These are phyloP conservation scores for Russula emetica DNA, from an alignment of 768 basidiomycete genomes.

Conservation along the genomic window DNA sequence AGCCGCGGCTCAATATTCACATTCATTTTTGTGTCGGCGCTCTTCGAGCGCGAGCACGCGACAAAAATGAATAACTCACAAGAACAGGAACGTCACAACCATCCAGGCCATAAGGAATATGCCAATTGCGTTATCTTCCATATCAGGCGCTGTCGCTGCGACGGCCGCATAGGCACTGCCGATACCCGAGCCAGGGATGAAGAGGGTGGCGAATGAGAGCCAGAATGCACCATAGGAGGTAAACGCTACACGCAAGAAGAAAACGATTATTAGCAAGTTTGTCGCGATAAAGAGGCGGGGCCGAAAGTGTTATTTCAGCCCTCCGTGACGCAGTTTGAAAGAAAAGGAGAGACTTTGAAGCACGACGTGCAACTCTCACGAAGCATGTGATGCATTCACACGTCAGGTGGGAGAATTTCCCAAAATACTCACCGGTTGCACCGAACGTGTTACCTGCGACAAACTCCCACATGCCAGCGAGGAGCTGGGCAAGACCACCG, in stretches of 20 bases:
- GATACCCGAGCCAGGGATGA: constrained; percentile 68
- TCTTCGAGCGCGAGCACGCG: not conserved
- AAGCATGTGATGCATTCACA: no score
- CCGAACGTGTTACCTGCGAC: constrained; percentile 61
- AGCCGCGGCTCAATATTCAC: not conserved
- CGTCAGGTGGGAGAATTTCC: not conserved
- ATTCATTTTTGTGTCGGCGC: no score
- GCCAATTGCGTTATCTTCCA: constrained; percentile 58
- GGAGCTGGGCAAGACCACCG: constrained; percentile 79
- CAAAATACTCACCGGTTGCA: constrained; percentile 57
- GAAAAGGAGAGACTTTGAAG: no score
- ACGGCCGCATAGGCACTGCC: constrained; percentile 43
- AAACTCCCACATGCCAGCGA: constrained; percentile 82
- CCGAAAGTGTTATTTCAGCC: no score
- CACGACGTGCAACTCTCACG: no score
- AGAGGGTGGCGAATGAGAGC: constrained; percentile 74
- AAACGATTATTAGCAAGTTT: not conserved
- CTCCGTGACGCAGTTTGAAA: no score
- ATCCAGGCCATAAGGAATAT: constrained; percentile 75
- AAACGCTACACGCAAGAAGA: constrained; percentile 49
- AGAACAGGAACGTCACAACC: constrained; percentile 61
- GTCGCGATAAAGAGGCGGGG: no score
- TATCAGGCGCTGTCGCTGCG: constrained; percentile 26
- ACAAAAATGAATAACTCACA: constrained; percentile 44
- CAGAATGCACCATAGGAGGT: constrained; percentile 83